Evolutionary conservation across 805 yeast genomes (phyloP), one percentile per base, ranked within the genome.

Genomic region (Ogataea kodamae): DNA sequence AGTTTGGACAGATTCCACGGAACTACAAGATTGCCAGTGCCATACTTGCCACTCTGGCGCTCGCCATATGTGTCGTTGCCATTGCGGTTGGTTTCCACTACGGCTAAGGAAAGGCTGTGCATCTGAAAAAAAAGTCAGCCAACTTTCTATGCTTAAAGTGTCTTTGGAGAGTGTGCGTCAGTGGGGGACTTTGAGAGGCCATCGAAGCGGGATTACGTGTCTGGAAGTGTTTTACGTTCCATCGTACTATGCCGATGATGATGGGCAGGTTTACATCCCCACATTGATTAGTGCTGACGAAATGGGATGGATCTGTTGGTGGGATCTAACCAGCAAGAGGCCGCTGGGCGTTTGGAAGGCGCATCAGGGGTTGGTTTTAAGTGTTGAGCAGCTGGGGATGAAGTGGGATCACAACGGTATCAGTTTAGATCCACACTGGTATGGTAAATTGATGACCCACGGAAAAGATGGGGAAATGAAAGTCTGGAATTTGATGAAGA

Each of bases 391-490:
- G 37, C 39, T 65, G 13, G 73, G 73, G 0, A 9, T 67, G 5
- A 6, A 25, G 5, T 62, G 68, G 68, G 13, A 30, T 18, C 25
- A 26, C 17, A 25, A 27, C 9, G 21, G 24, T 9, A 14, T 24
- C 2, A 56, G 63, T 2, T 14, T n/a, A 2, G 31, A 45, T 0
- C 18, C 29, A 6, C n/a, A n/a, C n/a, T 48, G 59, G 43, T 62
- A 50, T 50, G 72, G 76, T n/a, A 48, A 57, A 14, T 37, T 81
- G 1, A 39, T 78, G 14, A 77, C 83, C 3, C 92, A 84, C 51
- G 81, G 81, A 0, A 65, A 84, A 36, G 94, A 84, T 54, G 75
- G 81, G 15, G 65, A 58, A 22, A 50, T 69, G 12, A 67, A 59
- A 39, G 49, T 75, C 18, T 78, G 79, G 80, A 53, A 56, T 37